A percentile compares a stretch with the other conserved stretches of the same genome.
phyloP scores from a whole-genome alignment of 202 grass and related monocot species.

The Carex arenaria region DNA sequence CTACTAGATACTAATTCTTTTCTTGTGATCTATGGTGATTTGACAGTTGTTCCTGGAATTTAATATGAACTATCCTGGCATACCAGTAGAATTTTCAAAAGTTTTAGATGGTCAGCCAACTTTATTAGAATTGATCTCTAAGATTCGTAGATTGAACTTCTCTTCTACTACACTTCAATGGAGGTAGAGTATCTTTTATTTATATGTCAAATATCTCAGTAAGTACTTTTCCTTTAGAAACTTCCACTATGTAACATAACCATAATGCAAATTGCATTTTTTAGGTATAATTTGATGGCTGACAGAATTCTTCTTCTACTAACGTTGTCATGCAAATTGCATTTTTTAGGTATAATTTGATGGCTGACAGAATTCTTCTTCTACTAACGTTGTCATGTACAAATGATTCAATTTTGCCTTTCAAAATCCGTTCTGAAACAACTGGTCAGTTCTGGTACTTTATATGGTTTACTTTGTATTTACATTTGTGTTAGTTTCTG shows the following conservation, averaged over 20 bases:
- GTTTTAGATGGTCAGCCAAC: slow-evolving; percentile 41
- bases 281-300: slow-evolving; percentile 97
- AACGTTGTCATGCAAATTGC: slow-evolving; percentile 31
- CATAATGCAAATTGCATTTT: slow-evolving; percentile 15
- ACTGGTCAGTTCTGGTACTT: slow-evolving; percentile 42
- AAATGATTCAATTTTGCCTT: slow-evolving; percentile 65
- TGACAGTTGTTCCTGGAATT: slow-evolving; percentile 88
- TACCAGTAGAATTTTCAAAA: slow-evolving; percentile 85
- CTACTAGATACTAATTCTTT: slow-evolving; percentile 16
- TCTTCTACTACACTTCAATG: slow-evolving; percentile 68
- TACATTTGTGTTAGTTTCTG: neutral
- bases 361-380: slow-evolving; percentile 88
- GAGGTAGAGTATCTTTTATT: slow-evolving; percentile 44
- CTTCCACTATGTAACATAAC: neutral
- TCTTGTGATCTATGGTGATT: slow-evolving; percentile 30
- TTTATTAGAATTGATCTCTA: slow-evolving; percentile 70
- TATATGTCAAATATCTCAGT: slow-evolving; percentile 19
- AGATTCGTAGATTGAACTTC: slow-evolving; percentile 79
- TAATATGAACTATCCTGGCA: slow-evolving; percentile 85
- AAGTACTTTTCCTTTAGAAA: neutral
- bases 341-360: slow-evolving; percentile 87
- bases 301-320: slow-evolving; percentile 83
- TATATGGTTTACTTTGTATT: neutral
- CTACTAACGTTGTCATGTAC: slow-evolving; percentile 77
- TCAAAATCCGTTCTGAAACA: slow-evolving; percentile 56